Evolutionary conservation across 805 yeast genomes (phyloP).

Genomic region (Pichia phayaonensis): DNA sequence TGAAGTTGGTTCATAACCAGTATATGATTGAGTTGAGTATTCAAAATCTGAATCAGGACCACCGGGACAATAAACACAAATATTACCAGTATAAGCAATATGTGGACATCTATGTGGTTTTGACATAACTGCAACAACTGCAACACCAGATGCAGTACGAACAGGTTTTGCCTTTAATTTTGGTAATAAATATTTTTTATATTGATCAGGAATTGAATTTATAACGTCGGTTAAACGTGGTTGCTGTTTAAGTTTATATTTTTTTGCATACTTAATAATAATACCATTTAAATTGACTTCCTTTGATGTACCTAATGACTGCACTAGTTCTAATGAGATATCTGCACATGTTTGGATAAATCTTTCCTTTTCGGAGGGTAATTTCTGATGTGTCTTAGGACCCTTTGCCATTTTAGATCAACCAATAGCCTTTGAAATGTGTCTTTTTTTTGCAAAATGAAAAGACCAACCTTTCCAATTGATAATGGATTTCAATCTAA

Average conservation of each 20-base stretch:
- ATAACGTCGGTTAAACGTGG: conserved; percentile 94
- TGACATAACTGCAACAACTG: conserved; percentile 99
- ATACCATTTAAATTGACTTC: conserved; percentile 88
- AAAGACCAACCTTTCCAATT: background rate
- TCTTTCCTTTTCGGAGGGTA: conserved; percentile 88
- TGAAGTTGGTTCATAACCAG: conserved; percentile 98
- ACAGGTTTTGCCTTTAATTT: conserved; percentile 98
- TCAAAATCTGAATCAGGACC: conserved; percentile 99
- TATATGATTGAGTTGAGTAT: conserved; percentile 94
- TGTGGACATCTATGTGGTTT: conserved; percentile 99
- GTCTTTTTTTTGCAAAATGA: background rate
- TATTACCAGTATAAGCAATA: conserved; percentile 96
- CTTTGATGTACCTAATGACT: conserved; percentile 55
- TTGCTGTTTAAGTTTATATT: conserved; percentile 83
- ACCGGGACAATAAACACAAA: conserved; percentile 98
- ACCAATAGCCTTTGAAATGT: background rate
- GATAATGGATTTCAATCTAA: background rate
- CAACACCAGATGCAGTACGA: conserved; percentile 96
- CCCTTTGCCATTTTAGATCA: conserved; percentile 17
- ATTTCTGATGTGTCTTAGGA: conserved; percentile 47
- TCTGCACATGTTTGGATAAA: conserved; percentile 91
- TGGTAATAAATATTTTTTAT: conserved; percentile 84
- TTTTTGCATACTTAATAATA: conserved; percentile 77
- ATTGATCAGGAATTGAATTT: conserved; percentile 91
- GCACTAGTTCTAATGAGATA: conserved; percentile 76